phyloP scores from a whole-genome alignment of 1,284 basidiomycete species.

The Leccinum proliferum region DNA sequence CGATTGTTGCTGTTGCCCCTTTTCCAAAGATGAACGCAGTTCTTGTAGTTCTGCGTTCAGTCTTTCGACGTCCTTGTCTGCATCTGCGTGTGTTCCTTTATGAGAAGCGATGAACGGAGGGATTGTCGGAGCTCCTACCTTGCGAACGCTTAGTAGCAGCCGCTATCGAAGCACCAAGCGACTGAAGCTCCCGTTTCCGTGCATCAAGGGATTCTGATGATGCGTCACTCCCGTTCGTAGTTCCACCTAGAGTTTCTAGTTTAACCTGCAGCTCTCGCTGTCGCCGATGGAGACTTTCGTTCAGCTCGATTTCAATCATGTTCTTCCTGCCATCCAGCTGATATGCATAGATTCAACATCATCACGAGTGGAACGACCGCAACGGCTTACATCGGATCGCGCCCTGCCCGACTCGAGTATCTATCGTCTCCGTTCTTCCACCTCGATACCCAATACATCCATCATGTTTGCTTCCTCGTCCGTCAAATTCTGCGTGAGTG shows the following conservation, averaged over 20 bases:
- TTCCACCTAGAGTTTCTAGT: slow-evolving; percentile 70
- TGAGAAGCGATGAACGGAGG: not conserved
- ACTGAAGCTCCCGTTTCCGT: slow-evolving; percentile 56
- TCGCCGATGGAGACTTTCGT: slow-evolving; percentile 79
- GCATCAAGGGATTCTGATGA: slow-evolving; percentile 65
- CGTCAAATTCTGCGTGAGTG: slow-evolving; percentile 72
- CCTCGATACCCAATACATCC: slow-evolving; percentile 67
- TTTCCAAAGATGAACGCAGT: slow-evolving; percentile 64
- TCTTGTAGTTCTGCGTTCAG: slow-evolving; percentile 64
- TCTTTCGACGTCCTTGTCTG: slow-evolving; percentile 69
- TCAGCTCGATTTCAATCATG: slow-evolving; percentile 88
- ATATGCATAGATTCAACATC: slow-evolving; percentile 5
- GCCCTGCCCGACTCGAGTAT: slow-evolving; percentile 65
- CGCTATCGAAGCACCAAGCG: slow-evolving; percentile 62
- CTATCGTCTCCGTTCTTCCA: slow-evolving; percentile 69
- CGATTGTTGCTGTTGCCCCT: slow-evolving; percentile 72
- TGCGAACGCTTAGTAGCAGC: slow-evolving; percentile 57
- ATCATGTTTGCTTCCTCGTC: slow-evolving; percentile 69
- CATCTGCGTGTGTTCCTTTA: slow-evolving; percentile 28
- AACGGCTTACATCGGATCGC: slow-evolving; percentile 62
- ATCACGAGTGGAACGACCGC: not conserved
- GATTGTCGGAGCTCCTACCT: slow-evolving; percentile 40
- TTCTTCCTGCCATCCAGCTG: slow-evolving; percentile 79
- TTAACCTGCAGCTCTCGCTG: slow-evolving; percentile 74
- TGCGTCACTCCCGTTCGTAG: slow-evolving; percentile 52